These are phyloP conservation scores for Lophium mytilinum DNA, from an alignment of 495 filamentous ascomycete genomes.

Conservation along the genomic window DNA sequence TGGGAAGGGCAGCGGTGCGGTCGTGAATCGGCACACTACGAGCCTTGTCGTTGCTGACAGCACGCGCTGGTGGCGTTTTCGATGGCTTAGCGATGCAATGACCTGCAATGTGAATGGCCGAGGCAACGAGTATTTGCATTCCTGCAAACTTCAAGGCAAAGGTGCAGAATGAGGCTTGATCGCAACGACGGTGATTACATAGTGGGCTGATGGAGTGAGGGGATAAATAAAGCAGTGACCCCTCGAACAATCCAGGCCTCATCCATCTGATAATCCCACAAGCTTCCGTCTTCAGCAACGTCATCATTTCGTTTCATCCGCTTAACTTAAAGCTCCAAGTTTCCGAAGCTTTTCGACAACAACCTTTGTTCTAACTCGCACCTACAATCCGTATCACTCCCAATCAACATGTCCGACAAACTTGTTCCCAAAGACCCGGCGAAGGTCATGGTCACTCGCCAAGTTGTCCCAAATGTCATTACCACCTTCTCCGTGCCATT, in stretches of 20 bases:
- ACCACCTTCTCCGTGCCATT: slow-evolving; percentile 81
- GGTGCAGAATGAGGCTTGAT: neutral
- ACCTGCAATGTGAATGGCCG: neutral
- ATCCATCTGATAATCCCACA: neutral
- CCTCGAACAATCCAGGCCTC: neutral
- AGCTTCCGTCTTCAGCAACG: neutral
- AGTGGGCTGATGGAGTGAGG: neutral
- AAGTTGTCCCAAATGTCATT: slow-evolving; percentile 63
- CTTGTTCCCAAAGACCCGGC: slow-evolving; percentile 58
- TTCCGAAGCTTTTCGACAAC: neutral
- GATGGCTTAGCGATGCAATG: neutral
- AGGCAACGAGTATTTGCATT: neutral
- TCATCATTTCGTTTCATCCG: neutral
- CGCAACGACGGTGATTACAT: neutral
- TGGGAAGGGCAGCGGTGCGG: no score
- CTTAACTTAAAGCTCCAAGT: neutral
- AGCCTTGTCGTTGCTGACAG: neutral
- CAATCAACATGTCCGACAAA: slow-evolving; percentile 33
- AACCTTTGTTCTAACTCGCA: neutral
- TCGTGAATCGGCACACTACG: no score
- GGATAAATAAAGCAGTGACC: neutral
- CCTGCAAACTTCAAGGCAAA: neutral
- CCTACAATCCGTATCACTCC: neutral
- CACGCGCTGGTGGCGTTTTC: neutral
- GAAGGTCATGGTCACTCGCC: slow-evolving; percentile 78